phyloP scores from a whole-genome alignment of 306 rosid genomes.

The Sindora glabra region DNA sequence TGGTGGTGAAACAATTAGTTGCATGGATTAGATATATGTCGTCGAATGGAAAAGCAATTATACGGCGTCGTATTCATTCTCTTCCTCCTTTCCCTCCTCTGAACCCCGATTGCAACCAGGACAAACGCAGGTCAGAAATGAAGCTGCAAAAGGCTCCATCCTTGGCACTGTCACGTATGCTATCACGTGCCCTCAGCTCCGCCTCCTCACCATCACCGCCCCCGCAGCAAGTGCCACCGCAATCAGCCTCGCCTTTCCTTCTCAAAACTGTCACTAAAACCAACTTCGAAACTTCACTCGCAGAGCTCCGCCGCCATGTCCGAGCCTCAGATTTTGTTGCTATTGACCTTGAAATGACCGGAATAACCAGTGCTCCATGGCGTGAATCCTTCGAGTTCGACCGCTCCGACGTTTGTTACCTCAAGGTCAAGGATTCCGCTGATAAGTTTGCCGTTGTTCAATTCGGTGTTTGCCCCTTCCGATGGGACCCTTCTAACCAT shows the following conservation, averaged over 20 bases:
- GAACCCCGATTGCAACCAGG: neutral
- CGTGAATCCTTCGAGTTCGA: conserved; percentile 76
- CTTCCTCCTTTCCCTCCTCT: conserved; percentile 7
- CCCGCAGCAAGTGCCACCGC: conserved; percentile 8
- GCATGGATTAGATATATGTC: neutral
- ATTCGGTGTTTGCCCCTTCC: conserved; percentile 88
- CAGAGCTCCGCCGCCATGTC: conserved; percentile 61
- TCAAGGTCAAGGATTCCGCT: conserved; percentile 83
- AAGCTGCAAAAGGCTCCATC: conserved; percentile 13
- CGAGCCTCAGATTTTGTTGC: conserved; percentile 79
- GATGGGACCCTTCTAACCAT: conserved; percentile 59
- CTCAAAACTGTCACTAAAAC: conserved; percentile 63
- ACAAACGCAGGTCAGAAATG: conserved; percentile 17
- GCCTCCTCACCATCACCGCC: conserved; percentile 12
- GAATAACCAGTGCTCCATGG: conserved; percentile 92
- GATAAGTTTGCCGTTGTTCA: conserved; percentile 82
- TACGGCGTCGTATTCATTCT: conserved; percentile 6
- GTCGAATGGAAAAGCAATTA: no score
- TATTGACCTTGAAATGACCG: conserved; percentile 93
- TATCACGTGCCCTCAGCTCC: conserved; percentile 43
- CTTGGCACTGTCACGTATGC: conserved; percentile 37
- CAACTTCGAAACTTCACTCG: conserved; percentile 61
- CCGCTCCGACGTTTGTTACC: conserved; percentile 78
- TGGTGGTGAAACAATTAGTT: no score
- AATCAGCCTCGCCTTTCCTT: conserved; percentile 37